Percentiles rank a stretch among this genome's conserved stretches.
Evolutionary conservation across 805 yeast genomes (phyloP).

Genomic region (Yamadazyma tumulicola): DNA sequence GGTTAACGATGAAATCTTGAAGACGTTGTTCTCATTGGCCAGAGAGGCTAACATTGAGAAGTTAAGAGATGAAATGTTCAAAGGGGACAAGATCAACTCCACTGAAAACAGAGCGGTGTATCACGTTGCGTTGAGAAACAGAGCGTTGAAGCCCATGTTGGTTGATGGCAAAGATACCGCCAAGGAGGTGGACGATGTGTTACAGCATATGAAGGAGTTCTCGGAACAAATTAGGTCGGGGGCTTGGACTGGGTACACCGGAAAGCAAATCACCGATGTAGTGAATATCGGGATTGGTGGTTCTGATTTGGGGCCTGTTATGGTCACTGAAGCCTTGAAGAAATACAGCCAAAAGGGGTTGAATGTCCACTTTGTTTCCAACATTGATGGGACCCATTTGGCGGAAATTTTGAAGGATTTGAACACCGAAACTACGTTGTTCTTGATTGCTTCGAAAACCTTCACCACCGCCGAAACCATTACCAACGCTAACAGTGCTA

Average conservation of each 20-base stretch:
- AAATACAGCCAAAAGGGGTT: constrained; percentile 75
- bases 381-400: constrained; percentile 97
- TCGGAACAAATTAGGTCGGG: constrained; percentile 88
- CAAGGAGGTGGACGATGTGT: constrained; percentile 86
- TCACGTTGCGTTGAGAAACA: constrained; percentile 96
- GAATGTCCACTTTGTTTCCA: constrained; percentile 89
- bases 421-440: constrained; percentile 88
- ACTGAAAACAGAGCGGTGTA: constrained; percentile 97
- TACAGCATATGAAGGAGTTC: constrained; percentile 96
- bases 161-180: constrained; percentile 91
- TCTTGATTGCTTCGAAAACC: constrained; percentile 92
- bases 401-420: constrained; percentile 81
- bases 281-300: constrained; percentile 99
- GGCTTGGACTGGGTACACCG: constrained; percentile 95
- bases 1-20: constrained; percentile 77
- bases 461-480: constrained; percentile 98
- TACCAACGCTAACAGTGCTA: constrained; percentile 95
- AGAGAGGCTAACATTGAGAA: constrained; percentile 83
- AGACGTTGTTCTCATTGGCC: constrained; percentile 71
- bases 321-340: constrained; percentile 98
- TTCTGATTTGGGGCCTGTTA: constrained; percentile 97
- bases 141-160: constrained; percentile 74
- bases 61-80: constrained; percentile 87
- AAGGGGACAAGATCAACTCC: constrained; percentile 89
- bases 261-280: constrained; percentile 86